These are phyloP conservation scores for Microstegium vimineum DNA, from an alignment of 176 grass and related monocot species.

Conservation along the genomic window DNA sequence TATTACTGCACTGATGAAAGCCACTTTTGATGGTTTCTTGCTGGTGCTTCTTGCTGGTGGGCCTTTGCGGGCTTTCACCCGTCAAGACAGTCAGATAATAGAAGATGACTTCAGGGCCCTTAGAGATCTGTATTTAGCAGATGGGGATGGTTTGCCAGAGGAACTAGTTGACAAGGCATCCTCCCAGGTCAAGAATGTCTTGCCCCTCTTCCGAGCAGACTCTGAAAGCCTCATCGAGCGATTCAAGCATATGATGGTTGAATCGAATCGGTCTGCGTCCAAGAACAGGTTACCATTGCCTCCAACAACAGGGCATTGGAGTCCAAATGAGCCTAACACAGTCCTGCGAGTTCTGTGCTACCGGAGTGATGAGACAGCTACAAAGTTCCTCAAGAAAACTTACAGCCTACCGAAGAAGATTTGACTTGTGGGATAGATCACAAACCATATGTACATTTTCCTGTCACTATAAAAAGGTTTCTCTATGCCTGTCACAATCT, in stretches of 20 bases:
- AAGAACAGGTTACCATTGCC: constrained; percentile 67
- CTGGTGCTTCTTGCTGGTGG: constrained; percentile 90
- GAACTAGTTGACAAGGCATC: constrained; percentile 93
- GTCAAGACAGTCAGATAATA: constrained; percentile 66
- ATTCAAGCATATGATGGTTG: constrained; percentile 61
- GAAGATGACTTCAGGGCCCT: constrained; percentile 81
- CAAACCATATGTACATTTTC: constrained; percentile 36
- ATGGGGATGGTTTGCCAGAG: constrained; percentile 90
- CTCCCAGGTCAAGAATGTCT: constrained; percentile 81
- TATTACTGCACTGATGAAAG: constrained; percentile 93
- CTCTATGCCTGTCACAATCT: background rate
- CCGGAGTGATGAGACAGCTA: constrained; percentile 76
- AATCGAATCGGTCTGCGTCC: constrained; percentile 39
- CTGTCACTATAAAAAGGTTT: background rate
- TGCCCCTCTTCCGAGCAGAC: constrained; percentile 66
- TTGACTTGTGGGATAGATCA: constrained; percentile 24
- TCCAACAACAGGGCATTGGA: constrained; percentile 82
- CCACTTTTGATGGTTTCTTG: constrained; percentile 88
- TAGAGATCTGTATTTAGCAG: constrained; percentile 76
- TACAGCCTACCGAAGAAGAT: constrained; percentile 95
- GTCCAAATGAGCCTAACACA: constrained; percentile 78
- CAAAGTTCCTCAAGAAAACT: constrained; percentile 96
- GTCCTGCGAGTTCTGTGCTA: constrained; percentile 86
- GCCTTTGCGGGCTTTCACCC: constrained; percentile 67
- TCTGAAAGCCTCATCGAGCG: constrained; percentile 74